Conservation (phyloP, 2,329 filamentous ascomycete species). For the Keithomyces neogunnii region DNA sequence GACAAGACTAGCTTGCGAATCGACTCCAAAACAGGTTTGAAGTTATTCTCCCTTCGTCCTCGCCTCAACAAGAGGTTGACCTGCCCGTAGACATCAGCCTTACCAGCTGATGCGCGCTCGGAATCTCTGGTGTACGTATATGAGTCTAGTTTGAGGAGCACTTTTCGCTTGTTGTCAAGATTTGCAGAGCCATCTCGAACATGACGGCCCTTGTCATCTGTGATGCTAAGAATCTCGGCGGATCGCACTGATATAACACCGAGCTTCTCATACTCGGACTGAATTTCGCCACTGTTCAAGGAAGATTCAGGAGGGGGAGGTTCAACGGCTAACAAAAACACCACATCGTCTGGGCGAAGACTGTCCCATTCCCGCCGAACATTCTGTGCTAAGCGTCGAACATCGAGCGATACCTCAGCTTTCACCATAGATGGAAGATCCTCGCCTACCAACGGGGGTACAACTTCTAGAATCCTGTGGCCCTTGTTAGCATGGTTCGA, state of each 20-base stretch:
- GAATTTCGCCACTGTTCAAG: constrained; percentile 40
- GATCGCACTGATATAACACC: constrained; percentile 66
- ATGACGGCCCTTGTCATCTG: constrained; percentile 74
- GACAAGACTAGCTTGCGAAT: constrained; percentile 80
- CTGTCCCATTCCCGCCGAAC: constrained; percentile 84
- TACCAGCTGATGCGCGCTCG: constrained; percentile 54
- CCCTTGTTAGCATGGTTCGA: neutral
- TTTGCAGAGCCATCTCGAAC: constrained; percentile 53
- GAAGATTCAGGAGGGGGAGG: constrained; percentile 42
- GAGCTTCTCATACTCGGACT: constrained; percentile 47
- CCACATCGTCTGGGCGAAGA: constrained; percentile 75
- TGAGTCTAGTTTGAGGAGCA: constrained; percentile 77
- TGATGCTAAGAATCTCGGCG: constrained; percentile 76
- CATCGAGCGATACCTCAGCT: constrained; percentile 78
- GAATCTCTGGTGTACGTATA: constrained; percentile 70
- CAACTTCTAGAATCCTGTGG: constrained; percentile 66
- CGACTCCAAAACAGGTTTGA: constrained; percentile 85
- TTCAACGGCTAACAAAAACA: constrained; percentile 77
- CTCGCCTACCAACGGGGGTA: constrained; percentile 75
- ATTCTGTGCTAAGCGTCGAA: constrained; percentile 67
- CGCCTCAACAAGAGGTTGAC: constrained; percentile 83
- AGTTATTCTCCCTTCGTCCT: constrained; percentile 89
- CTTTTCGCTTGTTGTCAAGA: constrained; percentile 60
- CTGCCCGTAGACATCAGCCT: constrained; percentile 68
- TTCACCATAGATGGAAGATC: constrained; percentile 75